Base-by-base conservation (phyloP, 352 stramenopile species). In the Globisporangium alternatum region DNA sequence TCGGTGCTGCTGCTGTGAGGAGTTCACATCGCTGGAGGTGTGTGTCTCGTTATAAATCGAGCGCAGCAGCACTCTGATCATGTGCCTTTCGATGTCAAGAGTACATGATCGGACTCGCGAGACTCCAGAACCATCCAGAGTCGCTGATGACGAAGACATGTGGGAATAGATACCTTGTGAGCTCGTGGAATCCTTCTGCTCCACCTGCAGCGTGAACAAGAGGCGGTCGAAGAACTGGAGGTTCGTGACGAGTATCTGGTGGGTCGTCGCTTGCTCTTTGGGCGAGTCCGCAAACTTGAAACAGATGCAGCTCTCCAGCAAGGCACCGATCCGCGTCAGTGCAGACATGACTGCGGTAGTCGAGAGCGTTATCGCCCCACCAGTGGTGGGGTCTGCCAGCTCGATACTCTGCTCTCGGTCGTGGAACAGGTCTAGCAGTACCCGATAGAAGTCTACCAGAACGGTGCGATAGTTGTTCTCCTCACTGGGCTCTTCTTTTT, bases 181-280 rank as follows among this genome's bases (percentile, higher is more conserved):
- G 45, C 45, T 52, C 45, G 30, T 15, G 3, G 33, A 3, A 54
- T 54, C 60, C 64, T 37, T 58, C 56, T 39, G 51, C 39, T 70
- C 64, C 51, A 57, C 45, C 35, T 78, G 75, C 39, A 89, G 53
- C 21, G 75, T 72, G 43, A 80, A 73, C 21, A 89, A 58, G 25
- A 86, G 81, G 8, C 80, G 73, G 37, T 85, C 75, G n/a, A 88
- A 17, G 43, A 82, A 82, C 13, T 80, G 74, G 9, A 83, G 56
- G 5, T 84, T 68, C 7, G 68, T 51, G 0, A 71, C 55, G 9
- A 81, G 59, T 13, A 78, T 10, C 22, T 25, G 30, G 30, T 57
- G 64, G 28, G 77, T 66, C 2, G 7, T n/a, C 5, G 17, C 19
- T 22, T 13, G 45, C 31, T 55, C 56, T 33, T 48, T 43, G 0